phyloP scores from a whole-genome alignment of 495 filamentous ascomycete species.

The Tuber borchii region DNA sequence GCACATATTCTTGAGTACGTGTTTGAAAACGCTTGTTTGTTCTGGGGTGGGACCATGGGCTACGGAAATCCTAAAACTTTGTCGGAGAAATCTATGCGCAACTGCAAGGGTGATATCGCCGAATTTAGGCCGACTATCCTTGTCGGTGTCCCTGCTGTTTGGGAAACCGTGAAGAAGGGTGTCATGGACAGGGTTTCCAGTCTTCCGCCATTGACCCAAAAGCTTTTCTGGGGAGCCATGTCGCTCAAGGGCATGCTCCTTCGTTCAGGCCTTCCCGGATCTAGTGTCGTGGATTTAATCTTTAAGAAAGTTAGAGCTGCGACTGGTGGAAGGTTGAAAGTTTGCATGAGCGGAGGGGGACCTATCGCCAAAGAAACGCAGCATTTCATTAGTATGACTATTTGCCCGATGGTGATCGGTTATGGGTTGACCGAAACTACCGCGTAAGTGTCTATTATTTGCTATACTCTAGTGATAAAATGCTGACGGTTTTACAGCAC shows the following conservation, averaged over 20 bases:
- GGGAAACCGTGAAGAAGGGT: constrained; percentile 97
- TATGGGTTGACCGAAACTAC: constrained; percentile 89
- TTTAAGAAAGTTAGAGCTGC: constrained; percentile 91
- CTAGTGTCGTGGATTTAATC: constrained; percentile 66
- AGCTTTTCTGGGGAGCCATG: constrained; percentile 89
- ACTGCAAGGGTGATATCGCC: constrained; percentile 91
- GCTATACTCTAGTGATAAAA: constrained; percentile 16
- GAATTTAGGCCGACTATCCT: constrained; percentile 88
- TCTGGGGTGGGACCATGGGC: constrained; percentile 95
- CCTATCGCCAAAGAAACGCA: constrained; percentile 82
- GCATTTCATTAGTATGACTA: constrained; percentile 79
- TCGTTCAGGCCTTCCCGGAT: constrained; percentile 66
- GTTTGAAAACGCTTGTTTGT: constrained; percentile 86
- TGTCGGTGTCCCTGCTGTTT: constrained; percentile 92
- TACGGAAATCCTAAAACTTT: constrained; percentile 93
- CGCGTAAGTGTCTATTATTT: constrained; percentile 46
- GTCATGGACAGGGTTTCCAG: constrained; percentile 80
- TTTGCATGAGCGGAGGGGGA: constrained; percentile 82
- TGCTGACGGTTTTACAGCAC: constrained; percentile 47
- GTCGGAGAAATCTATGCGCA: constrained; percentile 80
- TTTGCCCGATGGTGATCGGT: constrained; percentile 83
- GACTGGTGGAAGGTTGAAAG: constrained; percentile 71
- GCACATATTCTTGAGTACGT: constrained; percentile 97
- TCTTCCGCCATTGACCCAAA: constrained; percentile 63
- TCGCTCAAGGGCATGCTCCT: constrained; percentile 76